Evolutionary conservation across 1,139 yeast species (phyloP).

Genomic region (Yamadazyma mexicana): DNA sequence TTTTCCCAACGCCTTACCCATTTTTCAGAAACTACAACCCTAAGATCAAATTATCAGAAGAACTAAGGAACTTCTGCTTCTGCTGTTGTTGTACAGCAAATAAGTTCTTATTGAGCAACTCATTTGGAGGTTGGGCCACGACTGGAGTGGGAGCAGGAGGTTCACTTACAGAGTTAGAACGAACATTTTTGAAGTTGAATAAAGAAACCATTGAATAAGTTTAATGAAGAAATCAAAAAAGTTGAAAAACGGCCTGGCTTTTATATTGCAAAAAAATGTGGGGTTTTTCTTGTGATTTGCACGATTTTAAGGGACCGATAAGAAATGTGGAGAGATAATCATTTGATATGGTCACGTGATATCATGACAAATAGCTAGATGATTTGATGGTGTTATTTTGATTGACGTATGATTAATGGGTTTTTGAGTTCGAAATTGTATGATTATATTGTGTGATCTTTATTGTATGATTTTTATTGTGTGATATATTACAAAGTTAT

Average conservation of each 20-base stretch:
- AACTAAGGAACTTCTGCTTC: conserved; percentile 16
- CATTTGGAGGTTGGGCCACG: conserved; percentile 2
- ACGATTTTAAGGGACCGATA: neutral
- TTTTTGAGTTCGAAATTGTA: too few relatives aligned
- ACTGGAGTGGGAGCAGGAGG: conserved; percentile 1
- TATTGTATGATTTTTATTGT: too few relatives aligned
- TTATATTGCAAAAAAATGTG: conserved; percentile 1
- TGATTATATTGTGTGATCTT: too few relatives aligned
- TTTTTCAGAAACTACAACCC: too few relatives aligned
- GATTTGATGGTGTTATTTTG: too few relatives aligned
- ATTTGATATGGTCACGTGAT: neutral
- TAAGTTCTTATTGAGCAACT: conserved; percentile 14
- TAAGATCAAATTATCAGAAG: conserved; percentile 30
- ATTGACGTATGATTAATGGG: too few relatives aligned
- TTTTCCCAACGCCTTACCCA: too few relatives aligned
- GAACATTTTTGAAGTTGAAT: conserved; percentile 6
- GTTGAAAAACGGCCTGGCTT: neutral
- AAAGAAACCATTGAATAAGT: conserved; percentile 14
- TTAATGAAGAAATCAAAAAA: neutral
- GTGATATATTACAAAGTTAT: too few relatives aligned
- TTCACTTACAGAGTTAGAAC: too few relatives aligned
- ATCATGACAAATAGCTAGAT: neutral
- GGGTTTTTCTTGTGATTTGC: neutral
- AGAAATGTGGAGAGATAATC: conserved; percentile 2
- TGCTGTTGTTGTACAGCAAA: conserved; percentile 14